Conservation (phyloP, 495 filamentous ascomycete species). For the Daldinia loculata region DNA sequence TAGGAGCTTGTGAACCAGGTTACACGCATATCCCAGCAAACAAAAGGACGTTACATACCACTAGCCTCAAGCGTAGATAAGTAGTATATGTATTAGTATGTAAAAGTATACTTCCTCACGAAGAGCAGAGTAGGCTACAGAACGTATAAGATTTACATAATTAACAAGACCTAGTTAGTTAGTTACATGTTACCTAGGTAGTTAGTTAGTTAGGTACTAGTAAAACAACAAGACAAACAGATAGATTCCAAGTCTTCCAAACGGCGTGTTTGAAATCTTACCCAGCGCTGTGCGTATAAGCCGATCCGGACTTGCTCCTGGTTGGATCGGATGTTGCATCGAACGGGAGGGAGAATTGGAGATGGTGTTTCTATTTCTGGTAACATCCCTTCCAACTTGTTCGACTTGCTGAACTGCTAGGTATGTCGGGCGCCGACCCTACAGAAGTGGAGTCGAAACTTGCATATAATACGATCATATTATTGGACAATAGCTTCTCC, state of each 20-base stretch:
- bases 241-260: background rate
- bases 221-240: too few relatives aligned
- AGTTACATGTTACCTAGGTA: too few relatives aligned
- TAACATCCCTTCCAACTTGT: constrained; percentile 12
- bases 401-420: background rate
- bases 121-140: background rate
- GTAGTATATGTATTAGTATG: background rate
- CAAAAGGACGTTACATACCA: background rate
- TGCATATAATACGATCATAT: background rate
- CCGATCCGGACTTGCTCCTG: constrained; percentile 28
- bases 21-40: constrained; percentile 4
- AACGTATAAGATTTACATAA: background rate
- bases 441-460: constrained; percentile 20
- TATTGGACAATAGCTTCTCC: constrained; percentile 28
- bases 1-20: background rate
- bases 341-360: constrained; percentile 36
- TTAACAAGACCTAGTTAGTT: too few relatives aligned
- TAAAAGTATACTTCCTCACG: background rate
- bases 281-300: constrained; percentile 6
- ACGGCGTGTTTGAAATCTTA: background rate
- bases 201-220: too few relatives aligned
- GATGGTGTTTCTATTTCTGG: constrained; percentile 38
- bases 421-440: constrained; percentile 25
- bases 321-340: constrained; percentile 43
- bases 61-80: background rate